These are phyloP conservation scores for Ascochyta viciae-villosae DNA, from an alignment of 2,329 filamentous ascomycete species.

Conservation along the genomic window DNA sequence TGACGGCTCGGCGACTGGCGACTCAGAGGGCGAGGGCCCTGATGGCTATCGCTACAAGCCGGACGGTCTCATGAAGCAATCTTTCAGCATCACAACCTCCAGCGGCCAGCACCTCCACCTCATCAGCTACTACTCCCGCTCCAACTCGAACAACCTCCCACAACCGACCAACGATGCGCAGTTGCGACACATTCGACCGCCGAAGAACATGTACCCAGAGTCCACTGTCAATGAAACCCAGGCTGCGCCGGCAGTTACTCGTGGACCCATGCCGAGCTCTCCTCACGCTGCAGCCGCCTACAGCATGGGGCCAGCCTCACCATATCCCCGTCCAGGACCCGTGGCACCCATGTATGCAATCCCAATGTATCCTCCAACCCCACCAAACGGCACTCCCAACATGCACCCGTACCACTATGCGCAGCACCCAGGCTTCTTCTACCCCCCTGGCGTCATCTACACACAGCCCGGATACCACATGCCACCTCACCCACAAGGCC, in stretches of 20 bases:
- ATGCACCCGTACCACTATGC: conserved; percentile 48
- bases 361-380: conserved; percentile 51
- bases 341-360: conserved; percentile 51
- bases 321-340: conserved; percentile 54
- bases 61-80: conserved; percentile 98
- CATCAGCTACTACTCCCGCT: conserved; percentile 94
- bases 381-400: conserved; percentile 52
- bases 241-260: conserved; percentile 80
- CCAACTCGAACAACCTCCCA: conserved; percentile 75
- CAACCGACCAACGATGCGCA: conserved; percentile 83
- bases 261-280: conserved; percentile 70
- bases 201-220: conserved; percentile 97
- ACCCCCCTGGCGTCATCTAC: conserved; percentile 39
- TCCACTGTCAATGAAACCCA: conserved; percentile 88
- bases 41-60: conserved; percentile 67
- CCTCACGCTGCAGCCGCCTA: conserved; percentile 61
- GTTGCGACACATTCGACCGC: conserved; percentile 81
- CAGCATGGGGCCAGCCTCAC: conserved; percentile 62
- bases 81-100: conserved; percentile 97
- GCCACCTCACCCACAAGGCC: conserved; percentile 27
- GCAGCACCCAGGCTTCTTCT: conserved; percentile 44
- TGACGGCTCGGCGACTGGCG: conserved; percentile 79
- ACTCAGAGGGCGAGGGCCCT: conserved; percentile 76
- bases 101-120: conserved; percentile 90
- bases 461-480: conserved; percentile 43